Evolutionary conservation across 768 basidiomycete species (phyloP).

Genomic region (Leccinellum albellum): DNA sequence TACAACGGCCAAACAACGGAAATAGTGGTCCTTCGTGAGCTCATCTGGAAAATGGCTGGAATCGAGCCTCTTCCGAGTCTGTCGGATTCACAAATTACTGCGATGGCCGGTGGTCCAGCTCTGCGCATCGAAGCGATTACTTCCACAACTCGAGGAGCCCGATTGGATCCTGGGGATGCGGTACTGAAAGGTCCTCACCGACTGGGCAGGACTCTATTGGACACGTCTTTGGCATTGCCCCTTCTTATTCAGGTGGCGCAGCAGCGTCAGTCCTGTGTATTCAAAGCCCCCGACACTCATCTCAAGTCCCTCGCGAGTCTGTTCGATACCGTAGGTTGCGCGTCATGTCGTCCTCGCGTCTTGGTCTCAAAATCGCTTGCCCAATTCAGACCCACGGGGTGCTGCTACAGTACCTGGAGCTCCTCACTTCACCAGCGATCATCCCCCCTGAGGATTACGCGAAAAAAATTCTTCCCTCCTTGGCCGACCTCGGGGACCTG

Average conservation of each 20-base stretch:
- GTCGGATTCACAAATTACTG: conserved; percentile 81
- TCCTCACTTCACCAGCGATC: conserved; percentile 71
- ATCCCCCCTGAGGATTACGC: conserved; percentile 71
- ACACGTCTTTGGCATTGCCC: conserved; percentile 76
- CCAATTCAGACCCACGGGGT: conserved; percentile 79
- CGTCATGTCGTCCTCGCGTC: conserved; percentile 11
- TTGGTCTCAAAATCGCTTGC: conserved; percentile 20
- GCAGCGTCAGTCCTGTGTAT: conserved; percentile 83
- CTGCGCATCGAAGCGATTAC: conserved; percentile 86
- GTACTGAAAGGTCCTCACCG: conserved; percentile 63
- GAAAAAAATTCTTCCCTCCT: conserved; percentile 66
- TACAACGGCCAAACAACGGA: conserved; percentile 80
- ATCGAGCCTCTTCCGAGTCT: conserved; percentile 88
- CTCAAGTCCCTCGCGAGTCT: conserved; percentile 83
- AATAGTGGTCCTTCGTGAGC: conserved; percentile 84
- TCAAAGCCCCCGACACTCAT: conserved; percentile 67
- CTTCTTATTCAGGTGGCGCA: conserved; percentile 90
- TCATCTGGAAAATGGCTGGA: conserved; percentile 94
- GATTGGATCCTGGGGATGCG: conserved; percentile 63
- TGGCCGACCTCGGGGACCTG: conserved; percentile 65
- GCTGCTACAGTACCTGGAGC: conserved; percentile 86
- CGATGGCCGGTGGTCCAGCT: conserved; percentile 87
- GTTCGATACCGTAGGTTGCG: conserved; percentile 76
- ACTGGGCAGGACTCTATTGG: conserved; percentile 61
- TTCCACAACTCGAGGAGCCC: conserved; percentile 71